Evolutionary conservation across 1,284 basidiomycete genomes (phyloP), one percentile per base, ranked within the genome.

Genomic region (Apiotrichum sp.): DNA sequence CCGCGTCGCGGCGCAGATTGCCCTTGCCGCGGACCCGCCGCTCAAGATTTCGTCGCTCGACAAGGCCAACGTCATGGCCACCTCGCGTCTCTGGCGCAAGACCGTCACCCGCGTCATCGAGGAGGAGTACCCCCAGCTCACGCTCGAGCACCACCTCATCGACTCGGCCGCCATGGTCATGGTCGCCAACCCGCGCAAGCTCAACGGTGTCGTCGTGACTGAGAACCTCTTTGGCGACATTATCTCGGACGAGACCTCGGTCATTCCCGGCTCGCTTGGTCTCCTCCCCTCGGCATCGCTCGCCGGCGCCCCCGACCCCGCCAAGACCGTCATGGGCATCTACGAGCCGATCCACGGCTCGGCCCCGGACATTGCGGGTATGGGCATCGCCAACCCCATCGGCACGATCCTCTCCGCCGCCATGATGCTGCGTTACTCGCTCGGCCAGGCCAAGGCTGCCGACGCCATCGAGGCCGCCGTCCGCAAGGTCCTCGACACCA

Each of bases 31-130:
- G 13, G 82, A 88, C 71, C 96, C 96, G 3, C 92, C 95, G 16
- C 82, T 95, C 47, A 82, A 85, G 47, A 86, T 99, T 58, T 89
- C 93, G 76, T 95, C 91, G 3, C 83, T 99, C 75, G 96, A 99
- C 82, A 99, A 99, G 79, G 96, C 96, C 56, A 99, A 99, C 75
- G 96, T 99, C 34, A 84, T 99, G 51, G 96, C 96, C 41, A 92
- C 86, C 67, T 95, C 90, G 42, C 82, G 96, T 48, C 80, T 99
- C 47, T 99, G 96, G 96, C 81, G 96, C 57, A 91, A 86, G 72
- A 87, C 89, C 34, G 92, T 95, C 53, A 87, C 83, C 2, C 89
- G 93, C 71, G 85, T 88, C 11, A 77, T 95, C 66, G 78, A 82
- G 57, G 82, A 82, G 40, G 93, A 97, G 75, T 96, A 88, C 77